Percentiles rank a stretch among this genome's conserved stretches.
phyloP scores from a whole-genome alignment of 441 rosid genomes.

The Syzygium malaccense region DNA sequence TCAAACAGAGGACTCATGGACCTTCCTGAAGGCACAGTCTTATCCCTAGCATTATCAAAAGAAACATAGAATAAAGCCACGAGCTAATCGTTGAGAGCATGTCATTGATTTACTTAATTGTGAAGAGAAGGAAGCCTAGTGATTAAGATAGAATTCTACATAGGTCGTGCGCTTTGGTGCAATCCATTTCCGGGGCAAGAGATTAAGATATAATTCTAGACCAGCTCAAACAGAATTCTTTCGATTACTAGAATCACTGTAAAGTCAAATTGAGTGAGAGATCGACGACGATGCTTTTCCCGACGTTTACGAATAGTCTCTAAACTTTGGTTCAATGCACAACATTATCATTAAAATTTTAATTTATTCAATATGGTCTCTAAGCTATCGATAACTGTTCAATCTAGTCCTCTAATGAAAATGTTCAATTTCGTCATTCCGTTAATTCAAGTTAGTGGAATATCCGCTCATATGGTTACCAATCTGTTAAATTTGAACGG shows the following conservation, averaged over 20 bases:
- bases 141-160: background rate
- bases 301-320: no score
- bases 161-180: no score
- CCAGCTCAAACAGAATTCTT: background rate
- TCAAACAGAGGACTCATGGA: background rate
- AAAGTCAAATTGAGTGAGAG: background rate
- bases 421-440: no score
- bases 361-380: accelerated
- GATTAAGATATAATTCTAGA: background rate
- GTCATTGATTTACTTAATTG: background rate
- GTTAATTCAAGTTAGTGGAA: no score
- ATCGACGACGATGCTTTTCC: no score
- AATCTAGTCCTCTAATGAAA: no score
- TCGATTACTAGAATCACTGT: background rate
- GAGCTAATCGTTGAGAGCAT: background rate
- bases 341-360: no score
- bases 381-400: no score
- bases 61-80: background rate
- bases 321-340: no score
- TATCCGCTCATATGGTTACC: no score
- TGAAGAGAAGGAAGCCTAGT: background rate
- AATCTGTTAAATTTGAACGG: no score
- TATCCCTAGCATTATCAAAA: background rate
- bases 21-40: background rate
- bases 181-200: no score